Evolutionary conservation across 768 basidiomycete genomes (phyloP), one percentile per base, ranked within the genome.

Genomic region (Tubosaeta sp.): DNA sequence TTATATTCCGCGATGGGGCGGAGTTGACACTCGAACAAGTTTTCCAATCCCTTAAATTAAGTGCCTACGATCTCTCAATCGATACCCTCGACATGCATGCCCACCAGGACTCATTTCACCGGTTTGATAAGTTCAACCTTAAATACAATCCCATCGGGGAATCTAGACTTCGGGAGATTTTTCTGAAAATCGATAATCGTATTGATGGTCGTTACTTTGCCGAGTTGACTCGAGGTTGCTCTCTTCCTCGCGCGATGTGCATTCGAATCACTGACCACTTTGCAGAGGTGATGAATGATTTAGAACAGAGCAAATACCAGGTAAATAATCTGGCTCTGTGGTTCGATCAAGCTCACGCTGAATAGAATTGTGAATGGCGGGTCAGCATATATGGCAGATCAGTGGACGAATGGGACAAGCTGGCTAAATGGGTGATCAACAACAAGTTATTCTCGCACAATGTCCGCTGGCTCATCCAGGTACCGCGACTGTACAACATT

Each of bases 21-120:
- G 83, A 92, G 59, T 75, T 98, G 14, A 97, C 92, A 0, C 76
- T 99, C 1, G 78, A 84, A 46, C 84, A 98, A 74, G 97, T 99
- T n/a, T 99, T 99, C 72, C 81, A 97, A 64, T 95, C 92, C 12
- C 81, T 99, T 27, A 86, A 95, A 60, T 75, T 99, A 37, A 95
- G 90, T 1, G 95, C 97, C 2, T 99, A 99, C 68, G 97, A 99
- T 60, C 80, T 99, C 32, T 97, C 94, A 11, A 98, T 99, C 65
- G 97, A 99, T 65, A 99, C 97, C 4, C 81, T 99, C 37, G 97
- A 99, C 65, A 99, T 99, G 97, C 97, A 98, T 57, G 97, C 95
- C 0, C 95, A 99, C 68, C 88, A 91, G 57, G 95, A 97, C 64
- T 91, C 94, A 2, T 98, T 99, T 78, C 95, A 99, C 68, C 88